phyloP scores from a whole-genome alignment of 495 filamentous ascomycete species.

The Hypoxylon cercidicola region DNA sequence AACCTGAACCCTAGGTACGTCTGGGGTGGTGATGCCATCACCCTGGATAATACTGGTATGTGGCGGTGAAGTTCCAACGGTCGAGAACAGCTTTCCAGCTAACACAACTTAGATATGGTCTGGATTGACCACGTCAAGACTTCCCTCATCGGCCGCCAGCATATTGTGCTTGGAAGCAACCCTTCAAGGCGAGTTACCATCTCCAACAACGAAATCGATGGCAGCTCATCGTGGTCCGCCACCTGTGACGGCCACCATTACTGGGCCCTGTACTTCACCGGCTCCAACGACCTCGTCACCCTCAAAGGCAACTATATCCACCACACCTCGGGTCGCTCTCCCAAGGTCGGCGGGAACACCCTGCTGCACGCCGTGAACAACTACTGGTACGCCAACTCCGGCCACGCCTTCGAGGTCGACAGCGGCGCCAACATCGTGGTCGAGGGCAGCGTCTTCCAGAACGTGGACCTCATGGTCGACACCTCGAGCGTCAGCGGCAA shows the following conservation, averaged over 20 bases:
- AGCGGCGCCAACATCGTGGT: constrained; percentile 62
- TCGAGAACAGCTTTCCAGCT: background rate
- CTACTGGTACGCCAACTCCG: constrained; percentile 64
- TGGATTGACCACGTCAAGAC: constrained; percentile 58
- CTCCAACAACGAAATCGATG: constrained; percentile 59
- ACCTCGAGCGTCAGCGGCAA: constrained; percentile 46
- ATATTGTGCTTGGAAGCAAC: constrained; percentile 50
- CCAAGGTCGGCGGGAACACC: constrained; percentile 60
- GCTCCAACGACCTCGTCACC: constrained; percentile 55
- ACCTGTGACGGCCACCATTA: constrained; percentile 66
- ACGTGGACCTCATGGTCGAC: constrained; percentile 44
- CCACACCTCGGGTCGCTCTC: constrained; percentile 63
- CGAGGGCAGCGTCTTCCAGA: constrained; percentile 71
- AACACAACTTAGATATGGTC: constrained; percentile 43
- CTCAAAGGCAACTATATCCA: constrained; percentile 61
- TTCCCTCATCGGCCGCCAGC: constrained; percentile 58
- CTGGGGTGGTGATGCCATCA: constrained; percentile 75
- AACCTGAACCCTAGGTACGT: constrained; percentile 69
- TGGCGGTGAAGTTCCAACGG: constrained; percentile 5
- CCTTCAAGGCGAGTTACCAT: constrained; percentile 54
- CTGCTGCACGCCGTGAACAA: constrained; percentile 67
- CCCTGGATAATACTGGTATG: constrained; percentile 35
- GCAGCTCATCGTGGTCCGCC: constrained; percentile 59
- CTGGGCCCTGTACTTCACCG: constrained; percentile 62
- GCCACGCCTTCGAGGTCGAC: constrained; percentile 67